These are phyloP conservation scores for Agastache rugosa DNA, from an alignment of 257 asterid species.

Conservation along the genomic window DNA sequence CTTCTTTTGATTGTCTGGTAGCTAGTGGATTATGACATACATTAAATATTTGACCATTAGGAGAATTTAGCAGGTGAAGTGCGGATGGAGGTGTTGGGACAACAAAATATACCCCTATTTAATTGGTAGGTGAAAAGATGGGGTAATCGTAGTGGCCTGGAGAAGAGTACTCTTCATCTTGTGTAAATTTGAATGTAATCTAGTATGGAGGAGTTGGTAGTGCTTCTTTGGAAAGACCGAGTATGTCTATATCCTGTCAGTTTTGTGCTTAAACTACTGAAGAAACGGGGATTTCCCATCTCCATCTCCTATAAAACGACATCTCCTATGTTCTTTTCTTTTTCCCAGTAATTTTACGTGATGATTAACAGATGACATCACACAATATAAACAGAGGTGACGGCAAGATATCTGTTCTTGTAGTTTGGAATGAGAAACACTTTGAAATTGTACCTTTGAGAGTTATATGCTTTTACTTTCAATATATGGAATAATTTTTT, in stretches of 20 bases:
- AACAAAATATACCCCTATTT: neutral
- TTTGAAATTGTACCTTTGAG: neutral
- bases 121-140: neutral
- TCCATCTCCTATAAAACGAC: neutral
- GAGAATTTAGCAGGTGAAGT: neutral
- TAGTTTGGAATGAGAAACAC: neutral
- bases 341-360: neutral
- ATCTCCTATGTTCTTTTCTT: neutral
- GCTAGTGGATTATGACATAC: neutral
- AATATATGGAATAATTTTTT: too few relatives aligned
- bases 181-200: neutral
- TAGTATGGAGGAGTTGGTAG: neutral
- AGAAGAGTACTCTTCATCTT: neutral
- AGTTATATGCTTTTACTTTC: neutral
- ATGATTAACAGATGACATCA: neutral
- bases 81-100: neutral
- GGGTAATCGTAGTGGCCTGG: neutral
- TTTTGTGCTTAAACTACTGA: neutral
- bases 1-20: neutral
- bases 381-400: neutral
- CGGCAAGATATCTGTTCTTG: neutral
- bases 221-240: neutral
- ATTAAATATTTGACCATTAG: neutral
- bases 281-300: neutral
- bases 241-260: neutral